Conservation (phyloP, 306 rosid genomes). For the Abrus pulchellus region DNA sequence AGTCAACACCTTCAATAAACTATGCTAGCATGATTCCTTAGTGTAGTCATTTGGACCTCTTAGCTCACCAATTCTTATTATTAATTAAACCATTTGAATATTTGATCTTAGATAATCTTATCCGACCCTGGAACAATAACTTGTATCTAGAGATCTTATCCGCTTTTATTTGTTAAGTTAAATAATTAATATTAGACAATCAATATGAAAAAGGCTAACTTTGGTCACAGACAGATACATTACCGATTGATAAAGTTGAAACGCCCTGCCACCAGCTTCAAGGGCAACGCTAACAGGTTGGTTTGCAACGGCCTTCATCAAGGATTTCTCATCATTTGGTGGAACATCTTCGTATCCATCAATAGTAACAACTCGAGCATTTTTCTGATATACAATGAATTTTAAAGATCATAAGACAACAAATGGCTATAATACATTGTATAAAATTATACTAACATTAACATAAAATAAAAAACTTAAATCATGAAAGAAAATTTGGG, state of each 20-base stretch:
- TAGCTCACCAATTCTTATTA: neutral
- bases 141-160: neutral
- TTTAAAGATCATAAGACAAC: too few species aligned
- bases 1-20: constrained; percentile 14
- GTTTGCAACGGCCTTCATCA: constrained; percentile 78
- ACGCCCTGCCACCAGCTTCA: constrained; percentile 95
- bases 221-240: neutral
- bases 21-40: neutral
- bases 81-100: neutral
- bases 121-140: neutral
- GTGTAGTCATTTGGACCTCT: neutral
- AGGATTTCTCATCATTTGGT: constrained; percentile 71
- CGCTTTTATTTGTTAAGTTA: neutral
- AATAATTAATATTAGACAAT: neutral
- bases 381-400: constrained; percentile 58
- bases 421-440: too few species aligned
- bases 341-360: constrained; percentile 89
- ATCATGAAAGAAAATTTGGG: too few species aligned
- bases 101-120: constrained; percentile 1
- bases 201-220: neutral
- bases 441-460: too few species aligned
- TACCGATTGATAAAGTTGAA: constrained; percentile 86
- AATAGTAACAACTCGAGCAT: constrained; percentile 74
- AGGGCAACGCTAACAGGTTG: constrained; percentile 91
- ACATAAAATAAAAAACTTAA: too few species aligned